Evolutionary conservation across 2,329 filamentous ascomycete genomes (phyloP), one percentile per base, ranked within the genome.

Genomic region (Teratosphaeria pseudoeucalypti): DNA sequence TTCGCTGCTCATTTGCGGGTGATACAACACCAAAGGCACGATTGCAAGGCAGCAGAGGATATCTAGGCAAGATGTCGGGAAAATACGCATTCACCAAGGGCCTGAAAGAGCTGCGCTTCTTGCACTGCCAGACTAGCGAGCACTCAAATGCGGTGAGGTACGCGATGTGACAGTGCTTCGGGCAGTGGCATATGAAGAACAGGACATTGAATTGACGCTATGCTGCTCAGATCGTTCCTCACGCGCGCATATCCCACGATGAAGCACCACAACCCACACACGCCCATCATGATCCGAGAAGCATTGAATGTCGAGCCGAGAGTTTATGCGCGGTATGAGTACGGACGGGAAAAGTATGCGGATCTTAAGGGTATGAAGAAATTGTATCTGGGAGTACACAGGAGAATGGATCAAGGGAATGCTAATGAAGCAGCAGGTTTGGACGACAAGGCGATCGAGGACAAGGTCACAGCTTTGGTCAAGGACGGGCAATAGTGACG

Each of bases 261-360:
- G 92, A 99, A 99, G 85, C 95, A 95, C 82, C 89, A 92, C 82
- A 99, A 99, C 80, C 94, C 94, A 60, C 81, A 89, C 76, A 92
- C 84, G 55, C 94, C 94, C 58, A 97, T 99, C 77, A 81, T 99
- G 81, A 86, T 99, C 71, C 89, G 94, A 73, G 94, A 97, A 81
- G 94, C 92, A 57, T 79, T 84, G 68, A 90, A 89, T 71, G 90
- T 89, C 58, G 79, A 88, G 73, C 92, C 94, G 65, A 88, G 85
- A 75, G 85, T 99, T 64, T 97, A 88, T 76, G 92, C 92, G 67
- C 83, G 94, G 85, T 99, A 95, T 74, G 92, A 85, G 60, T 82
- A 85, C 63, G 86, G 86, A 66, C 82, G 83, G 72, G 86, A 90
- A 77, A 85, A 83, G 75, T 81, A 83, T 73, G 80, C 85, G 66